Evolutionary conservation across 2,329 filamentous ascomycete genomes (phyloP), one percentile per base, ranked within the genome.

Genomic region (Aspergillus jensenii): DNA sequence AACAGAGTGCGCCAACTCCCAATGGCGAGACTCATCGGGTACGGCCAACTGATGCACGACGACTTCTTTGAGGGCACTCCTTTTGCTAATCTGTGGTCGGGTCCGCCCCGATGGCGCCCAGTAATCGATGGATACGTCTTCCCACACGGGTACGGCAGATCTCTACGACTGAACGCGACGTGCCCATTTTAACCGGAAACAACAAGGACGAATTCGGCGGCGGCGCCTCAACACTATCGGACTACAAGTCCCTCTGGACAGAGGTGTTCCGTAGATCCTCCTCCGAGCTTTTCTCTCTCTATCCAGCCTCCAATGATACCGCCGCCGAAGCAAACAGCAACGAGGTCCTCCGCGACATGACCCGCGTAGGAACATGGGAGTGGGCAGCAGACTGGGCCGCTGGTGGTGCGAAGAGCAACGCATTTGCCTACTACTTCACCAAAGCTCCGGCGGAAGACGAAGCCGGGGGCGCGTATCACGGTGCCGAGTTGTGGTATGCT

Each of bases 1-100:
- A n/a, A n/a, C n/a, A n/a, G n/a, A n/a, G n/a, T n/a, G n/a, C 74
- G 78, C 5, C 59, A 72, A 12, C 61, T 79, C 23, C 65, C 76
- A 4, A 76, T 70, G 7, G 64, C 68, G 1, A 64, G 65, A 1
- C 64, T 82, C 4, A 71, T 78, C n/a, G 57, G 60, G 11, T 59
- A 61, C 7, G 65, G 60, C 43, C 59, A 49, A 6, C 50, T 56
- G 11, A 57, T 40, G 17, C 67, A 71, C 37, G 11, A 6, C 7
- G 46, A 65, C 63, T n/a, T 64, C 19, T 62, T 64, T 37, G 65
- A 57, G 3, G 63, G 60, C 8, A 71, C 68, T 9, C 56, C 52
- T n/a, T 70, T 68, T 25, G 59, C 58, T 21, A 66, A 67, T 23
- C 46, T 59, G n/a, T 60, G 60, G 40, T 56, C 56, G 23, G 62